Evolutionary conservation across 495 filamentous ascomycete genomes (phyloP).

Genomic region (Daldinia loculata): DNA sequence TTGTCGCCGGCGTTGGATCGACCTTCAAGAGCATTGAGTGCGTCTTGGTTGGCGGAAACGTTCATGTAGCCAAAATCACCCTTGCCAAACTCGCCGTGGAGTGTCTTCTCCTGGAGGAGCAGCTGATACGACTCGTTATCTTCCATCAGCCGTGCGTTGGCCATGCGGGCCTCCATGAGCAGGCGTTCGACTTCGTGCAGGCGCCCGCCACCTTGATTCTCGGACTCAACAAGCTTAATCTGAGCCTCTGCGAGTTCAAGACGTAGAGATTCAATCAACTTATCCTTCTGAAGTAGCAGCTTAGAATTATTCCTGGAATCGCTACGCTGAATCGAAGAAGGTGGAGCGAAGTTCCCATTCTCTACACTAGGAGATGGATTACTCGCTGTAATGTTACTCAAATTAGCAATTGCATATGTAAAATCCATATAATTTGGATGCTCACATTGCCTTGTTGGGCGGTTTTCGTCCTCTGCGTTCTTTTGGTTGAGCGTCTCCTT

Average conservation of each 20-base stretch:
- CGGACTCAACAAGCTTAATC: slow-evolving; percentile 93
- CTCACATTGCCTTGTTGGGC: slow-evolving; percentile 77
- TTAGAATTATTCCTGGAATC: slow-evolving; percentile 87
- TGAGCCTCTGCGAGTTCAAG: slow-evolving; percentile 93
- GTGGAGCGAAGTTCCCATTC: slow-evolving; percentile 84
- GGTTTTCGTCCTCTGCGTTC: slow-evolving; percentile 70
- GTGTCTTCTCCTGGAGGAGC: slow-evolving; percentile 87
- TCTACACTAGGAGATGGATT: slow-evolving; percentile 66
- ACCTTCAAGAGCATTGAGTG: slow-evolving; percentile 64
- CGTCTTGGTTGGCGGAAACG: slow-evolving; percentile 62
- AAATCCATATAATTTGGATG: slow-evolving; percentile 19
- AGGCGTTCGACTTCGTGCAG: slow-evolving; percentile 87
- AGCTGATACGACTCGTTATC: slow-evolving; percentile 98
- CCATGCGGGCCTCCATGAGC: slow-evolving; percentile 88
- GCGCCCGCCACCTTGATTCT: slow-evolving; percentile 86
- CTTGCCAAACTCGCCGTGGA: slow-evolving; percentile 91
- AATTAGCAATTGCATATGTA: slow-evolving; percentile 31
- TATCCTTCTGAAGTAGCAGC: slow-evolving; percentile 91
- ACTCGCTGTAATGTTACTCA: slow-evolving; percentile 49
- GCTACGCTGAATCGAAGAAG: slow-evolving; percentile 78
- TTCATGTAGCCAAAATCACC: slow-evolving; percentile 78
- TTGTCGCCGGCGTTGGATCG: slow-evolving; percentile 50
- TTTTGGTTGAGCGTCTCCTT: slow-evolving; percentile 87
- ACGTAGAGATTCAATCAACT: slow-evolving; percentile 88
- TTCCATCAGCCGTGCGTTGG: slow-evolving; percentile 95